Conservation (phyloP, 2,329 filamentous ascomycete genomes). For the Exutisphaerella laricina region DNA sequence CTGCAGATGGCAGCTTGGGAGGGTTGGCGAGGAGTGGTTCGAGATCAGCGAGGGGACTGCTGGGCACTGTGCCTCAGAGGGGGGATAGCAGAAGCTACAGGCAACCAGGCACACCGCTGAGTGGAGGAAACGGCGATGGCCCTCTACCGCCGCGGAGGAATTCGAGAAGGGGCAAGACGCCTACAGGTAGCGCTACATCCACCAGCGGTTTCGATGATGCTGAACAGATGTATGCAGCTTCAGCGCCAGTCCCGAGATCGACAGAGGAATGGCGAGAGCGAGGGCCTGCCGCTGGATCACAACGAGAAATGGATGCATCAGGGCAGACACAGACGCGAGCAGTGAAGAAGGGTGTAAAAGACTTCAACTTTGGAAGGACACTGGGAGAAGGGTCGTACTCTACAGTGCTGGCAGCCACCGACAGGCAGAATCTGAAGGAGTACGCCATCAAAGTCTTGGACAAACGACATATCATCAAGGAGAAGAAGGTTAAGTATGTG, state of each 20-base stretch:
- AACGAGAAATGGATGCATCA: slow-evolving; percentile 71
- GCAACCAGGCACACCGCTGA: slow-evolving; percentile 50
- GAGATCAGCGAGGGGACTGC: slow-evolving; percentile 53
- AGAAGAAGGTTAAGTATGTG: slow-evolving; percentile 99
- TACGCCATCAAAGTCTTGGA: slow-evolving; percentile 98
- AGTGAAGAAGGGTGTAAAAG: slow-evolving; percentile 94
- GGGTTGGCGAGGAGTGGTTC: slow-evolving; percentile 58
- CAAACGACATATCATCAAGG: slow-evolving; percentile 98
- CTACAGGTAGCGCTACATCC: slow-evolving; percentile 22
- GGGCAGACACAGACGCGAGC: slow-evolving; percentile 75
- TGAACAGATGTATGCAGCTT: slow-evolving; percentile 28
- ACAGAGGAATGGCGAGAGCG: slow-evolving; percentile 90
- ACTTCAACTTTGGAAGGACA: slow-evolving; percentile 88
- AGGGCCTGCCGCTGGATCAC: slow-evolving; percentile 78
- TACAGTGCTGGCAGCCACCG: slow-evolving; percentile 86
- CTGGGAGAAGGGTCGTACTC: slow-evolving; percentile 97
- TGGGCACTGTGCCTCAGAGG: slow-evolving; percentile 57
- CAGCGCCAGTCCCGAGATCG: slow-evolving; percentile 58
- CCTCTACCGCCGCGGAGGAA: slow-evolving; percentile 68
- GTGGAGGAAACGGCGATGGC: slow-evolving; percentile 47
- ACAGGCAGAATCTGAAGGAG: slow-evolving; percentile 88
- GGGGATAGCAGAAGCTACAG: slow-evolving; percentile 67
- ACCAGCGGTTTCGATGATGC: slow-evolving; percentile 22
- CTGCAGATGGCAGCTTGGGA: slow-evolving; percentile 36
- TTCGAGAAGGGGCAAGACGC: slow-evolving; percentile 55